Base-by-base conservation (phyloP, 2,329 filamentous ascomycete species). In the Trichophyton schoenleinii region DNA sequence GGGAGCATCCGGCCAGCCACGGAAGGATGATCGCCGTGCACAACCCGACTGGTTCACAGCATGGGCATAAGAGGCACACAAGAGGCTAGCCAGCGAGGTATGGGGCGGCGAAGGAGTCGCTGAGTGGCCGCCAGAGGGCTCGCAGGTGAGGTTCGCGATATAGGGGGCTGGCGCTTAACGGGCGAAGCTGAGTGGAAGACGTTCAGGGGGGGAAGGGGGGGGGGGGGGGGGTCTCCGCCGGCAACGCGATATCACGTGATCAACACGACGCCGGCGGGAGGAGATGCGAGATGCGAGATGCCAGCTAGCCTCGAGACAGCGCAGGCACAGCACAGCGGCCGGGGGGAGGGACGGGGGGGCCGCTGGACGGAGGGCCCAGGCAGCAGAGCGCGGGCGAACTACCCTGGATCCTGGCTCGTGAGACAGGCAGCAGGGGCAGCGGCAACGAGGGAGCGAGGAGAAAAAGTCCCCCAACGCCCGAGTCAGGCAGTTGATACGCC, bases 111-210 rank as follows among this genome's bases (percentile, higher is more conserved):
- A 25, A 25, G 41, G 11, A 22, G 53, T 57, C 53, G 53, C 34
- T 22, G 53, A 57, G 25, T 38, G 53, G 31, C 53, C 31, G 53
- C 31, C 34, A 34, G 31, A 42, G 41, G n/a, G 28, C 48, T 53
- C 25, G 48, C 48, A 34, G 48, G 38, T 57, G 53, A 57, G 36
- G 53, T 42, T 57, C 48, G 53, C 31, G 53, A 57, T 57, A 31
- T 38, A n/a, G 38, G 25, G 18, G 48, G 31, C 36, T 55, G 57
- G 57, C 57, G 57, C 38, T 59, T 59, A 59, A 59, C 38, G 38
- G 38, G 9, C 25, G 38, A 48, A 38, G 38, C 18, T 59, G 57
- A 59, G 8, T 59, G 57, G 57, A 36, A 36, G 34, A 15, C 41
- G 8, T 25, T 4, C 18, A 18, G 57, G 38, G 18, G n/a, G 5